Percentiles rank a stretch among this genome's conserved stretches.
Conservation (phyloP, 129 eudicot species). For the Chrysanthemum seticuspe region DNA sequence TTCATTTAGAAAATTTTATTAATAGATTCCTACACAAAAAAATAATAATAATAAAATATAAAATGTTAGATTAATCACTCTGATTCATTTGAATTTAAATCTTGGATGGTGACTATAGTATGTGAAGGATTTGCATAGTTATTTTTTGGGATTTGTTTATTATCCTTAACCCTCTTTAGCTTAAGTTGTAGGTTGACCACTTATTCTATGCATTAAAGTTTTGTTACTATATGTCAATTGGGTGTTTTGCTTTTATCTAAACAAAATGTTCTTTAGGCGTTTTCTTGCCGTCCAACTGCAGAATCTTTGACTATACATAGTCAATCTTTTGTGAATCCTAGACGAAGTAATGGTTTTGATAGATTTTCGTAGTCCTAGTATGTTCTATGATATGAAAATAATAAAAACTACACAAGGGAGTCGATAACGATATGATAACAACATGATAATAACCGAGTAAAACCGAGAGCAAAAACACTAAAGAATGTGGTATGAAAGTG, state of each 20-base stretch:
- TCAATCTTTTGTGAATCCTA: conserved; percentile 8
- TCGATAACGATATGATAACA: no score
- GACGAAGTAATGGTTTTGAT: background rate
- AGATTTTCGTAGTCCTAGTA: no score
- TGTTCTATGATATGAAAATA: no score
- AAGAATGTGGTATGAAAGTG: no score
- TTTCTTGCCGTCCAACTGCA: conserved; percentile 12
- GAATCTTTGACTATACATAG: conserved; percentile 15
- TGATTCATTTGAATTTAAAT: background rate
- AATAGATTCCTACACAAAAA: background rate
- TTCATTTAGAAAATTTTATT: background rate
- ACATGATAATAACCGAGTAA: no score
- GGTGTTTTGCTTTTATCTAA: conserved; percentile 11
- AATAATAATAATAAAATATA: background rate
- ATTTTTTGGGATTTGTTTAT: background rate
- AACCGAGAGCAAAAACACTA: no score
- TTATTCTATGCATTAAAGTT: conserved; percentile 2
- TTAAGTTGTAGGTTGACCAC: background rate
- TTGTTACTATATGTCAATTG: background rate
- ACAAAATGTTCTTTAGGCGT: conserved; percentile 24
- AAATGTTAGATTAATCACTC: background rate
- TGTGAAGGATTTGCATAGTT: background rate
- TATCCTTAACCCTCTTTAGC: background rate
- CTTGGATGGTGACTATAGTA: background rate
- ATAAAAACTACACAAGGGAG: no score